phyloP scores from a whole-genome alignment of 805 yeast genomes.

The Kluyveromyces lactis region DNA sequence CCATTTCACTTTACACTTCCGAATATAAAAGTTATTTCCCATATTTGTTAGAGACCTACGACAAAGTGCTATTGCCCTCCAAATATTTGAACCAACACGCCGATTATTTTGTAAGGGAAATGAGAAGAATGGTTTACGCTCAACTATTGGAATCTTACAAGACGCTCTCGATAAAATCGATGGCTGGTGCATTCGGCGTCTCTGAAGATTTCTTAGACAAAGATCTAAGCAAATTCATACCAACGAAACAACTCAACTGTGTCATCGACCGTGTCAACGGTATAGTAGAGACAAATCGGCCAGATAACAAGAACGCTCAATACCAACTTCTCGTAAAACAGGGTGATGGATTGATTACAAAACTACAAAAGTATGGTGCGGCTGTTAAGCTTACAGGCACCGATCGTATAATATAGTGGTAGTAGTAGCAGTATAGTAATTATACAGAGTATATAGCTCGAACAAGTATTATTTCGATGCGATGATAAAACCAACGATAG shows the following conservation, averaged over 20 bases:
- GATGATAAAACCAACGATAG: no score
- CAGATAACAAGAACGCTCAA: conserved; percentile 92
- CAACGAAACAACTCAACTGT: conserved; percentile 89
- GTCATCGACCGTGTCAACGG: conserved; percentile 94
- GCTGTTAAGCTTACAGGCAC: conserved; percentile 94
- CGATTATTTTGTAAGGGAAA: conserved; percentile 77
- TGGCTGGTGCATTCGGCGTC: conserved; percentile 94
- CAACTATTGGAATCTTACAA: conserved; percentile 92
- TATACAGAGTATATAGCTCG: no score
- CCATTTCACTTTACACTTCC: conserved; percentile 80
- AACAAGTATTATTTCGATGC: no score
- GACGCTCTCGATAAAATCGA: conserved; percentile 78
- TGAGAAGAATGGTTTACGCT: conserved; percentile 91
- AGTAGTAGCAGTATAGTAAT: no score
- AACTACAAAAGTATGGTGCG: conserved; percentile 93
- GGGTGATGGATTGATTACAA: conserved; percentile 88
- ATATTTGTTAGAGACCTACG: conserved; percentile 68
- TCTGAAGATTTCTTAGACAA: conserved; percentile 75
- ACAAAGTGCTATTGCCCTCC: conserved; percentile 54
- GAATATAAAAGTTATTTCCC: conserved; percentile 78
- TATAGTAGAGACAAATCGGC: conserved; percentile 89
- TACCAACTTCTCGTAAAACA: conserved; percentile 81
- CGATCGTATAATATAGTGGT: conserved; percentile 44
- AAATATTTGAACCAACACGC: conserved; percentile 71
- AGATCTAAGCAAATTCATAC: conserved; percentile 84